Evolutionary conservation across 1,284 basidiomycete genomes (phyloP), one percentile per base, ranked within the genome.

Genomic region (Cutaneotrichosporon sp.): DNA sequence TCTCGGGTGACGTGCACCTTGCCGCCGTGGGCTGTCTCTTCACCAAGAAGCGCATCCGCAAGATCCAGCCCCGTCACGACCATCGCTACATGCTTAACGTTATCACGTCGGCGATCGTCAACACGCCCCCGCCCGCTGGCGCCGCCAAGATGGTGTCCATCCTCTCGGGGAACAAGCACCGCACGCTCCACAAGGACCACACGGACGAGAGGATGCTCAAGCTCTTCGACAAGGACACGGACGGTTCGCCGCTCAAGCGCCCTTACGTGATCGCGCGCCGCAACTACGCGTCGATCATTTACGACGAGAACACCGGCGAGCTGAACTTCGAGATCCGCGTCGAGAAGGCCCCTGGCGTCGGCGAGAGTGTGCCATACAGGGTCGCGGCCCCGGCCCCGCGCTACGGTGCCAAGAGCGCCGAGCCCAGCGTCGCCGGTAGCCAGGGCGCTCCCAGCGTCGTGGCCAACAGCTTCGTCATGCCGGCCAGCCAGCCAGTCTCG

Each of bases 1-100:
- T 97, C n/a, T 89, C 88, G 0, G 94, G 94, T 3, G 93, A 97
- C 72, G 93, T 97, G 24, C 93, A 97, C 72, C 90, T 90, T 67
- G 89, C 89, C 0, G 89, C 91, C 0, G 90, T 94, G 1, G 89
- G 90, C 1, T 78, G 87, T 13, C 81, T 93, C 69, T 91, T 89
- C 78, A 90, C 90, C 10, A 45, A 33, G 50, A 69, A 65, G 54
- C 20, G 51, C 18, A 16, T 53, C 22, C 63, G 60, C 45, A 84
- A 83, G 59, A 64, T 69, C 34, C 66, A 72, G 10, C 86, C 89
- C 1, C 72, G 78, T 2, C 67, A 76, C 33, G 94, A 97, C 75
- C 81, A 87, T 73, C 85, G 91, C 42, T 95, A 91, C 76, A 95
- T 95, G 92, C 76, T 94, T 51, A 94, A 93, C 67, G 80, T 81